Conservation (phyloP, 1,284 basidiomycete genomes). For the Ganoderma sinense region DNA sequence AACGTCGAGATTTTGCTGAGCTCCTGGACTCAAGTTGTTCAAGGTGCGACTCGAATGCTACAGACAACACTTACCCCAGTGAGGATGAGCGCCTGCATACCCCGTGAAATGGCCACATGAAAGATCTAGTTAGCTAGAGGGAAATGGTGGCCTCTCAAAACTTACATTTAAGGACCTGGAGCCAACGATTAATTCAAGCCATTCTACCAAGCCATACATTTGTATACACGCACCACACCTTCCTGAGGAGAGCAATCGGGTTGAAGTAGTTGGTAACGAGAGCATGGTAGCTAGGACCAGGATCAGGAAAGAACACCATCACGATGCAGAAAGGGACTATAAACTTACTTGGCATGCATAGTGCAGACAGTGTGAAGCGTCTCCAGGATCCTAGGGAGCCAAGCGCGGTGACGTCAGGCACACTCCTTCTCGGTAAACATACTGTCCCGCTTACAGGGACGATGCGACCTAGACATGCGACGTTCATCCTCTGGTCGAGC, state of each 20-base stretch:
- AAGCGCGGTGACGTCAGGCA: neutral
- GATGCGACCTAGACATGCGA: neutral
- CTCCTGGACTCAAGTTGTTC: neutral
- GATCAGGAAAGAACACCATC: neutral
- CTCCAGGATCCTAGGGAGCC: neutral
- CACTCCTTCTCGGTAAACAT: too few species aligned
- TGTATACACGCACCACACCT: neutral
- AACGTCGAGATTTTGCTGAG: neutral
- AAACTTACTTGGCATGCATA: neutral
- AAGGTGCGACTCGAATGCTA: neutral
- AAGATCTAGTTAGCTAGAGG: neutral
- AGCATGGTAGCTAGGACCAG: neutral
- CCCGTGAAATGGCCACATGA: neutral
- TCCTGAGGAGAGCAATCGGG: neutral
- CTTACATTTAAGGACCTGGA: neutral
- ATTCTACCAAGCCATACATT: neutral
- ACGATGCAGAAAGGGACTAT: neutral
- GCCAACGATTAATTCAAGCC: too few species aligned
- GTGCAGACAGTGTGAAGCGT: neutral
- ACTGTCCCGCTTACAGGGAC: neutral
- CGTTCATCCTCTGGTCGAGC: neutral
- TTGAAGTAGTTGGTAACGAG: constrained; percentile 2
- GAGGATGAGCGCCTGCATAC: neutral
- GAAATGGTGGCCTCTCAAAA: neutral
- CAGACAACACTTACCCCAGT: neutral